phyloP scores from a whole-genome alignment of 2,329 filamentous ascomycete species.

The Onygenales sp. region DNA sequence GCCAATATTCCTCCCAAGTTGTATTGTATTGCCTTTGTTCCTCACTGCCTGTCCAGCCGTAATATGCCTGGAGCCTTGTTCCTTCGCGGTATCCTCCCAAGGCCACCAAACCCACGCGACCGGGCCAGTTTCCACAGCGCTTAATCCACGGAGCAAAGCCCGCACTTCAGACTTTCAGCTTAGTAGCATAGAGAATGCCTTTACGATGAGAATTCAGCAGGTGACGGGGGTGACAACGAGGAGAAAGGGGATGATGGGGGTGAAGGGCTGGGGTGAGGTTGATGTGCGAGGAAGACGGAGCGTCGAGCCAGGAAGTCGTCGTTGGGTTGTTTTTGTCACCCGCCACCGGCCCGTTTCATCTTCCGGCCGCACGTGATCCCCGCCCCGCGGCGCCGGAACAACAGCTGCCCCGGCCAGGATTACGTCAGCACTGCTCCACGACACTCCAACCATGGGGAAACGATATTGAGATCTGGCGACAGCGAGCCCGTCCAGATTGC shows the following conservation, averaged over 20 bases:
- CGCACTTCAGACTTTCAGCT: constrained; percentile 18
- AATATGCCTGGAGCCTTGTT: background rate
- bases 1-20: background rate
- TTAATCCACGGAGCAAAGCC: constrained; percentile 21
- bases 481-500: background rate
- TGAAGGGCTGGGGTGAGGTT: background rate
- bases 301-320: background rate
- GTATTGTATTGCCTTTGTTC: background rate
- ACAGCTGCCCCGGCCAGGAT: background rate
- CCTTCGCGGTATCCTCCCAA: constrained; percentile 7
- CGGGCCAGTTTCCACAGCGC: constrained; percentile 12
- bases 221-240: constrained; percentile 7
- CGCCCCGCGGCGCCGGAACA: background rate
- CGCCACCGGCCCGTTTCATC: constrained; percentile 1
- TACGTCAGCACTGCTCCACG: background rate
- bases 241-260: constrained; percentile 12
- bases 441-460: background rate
- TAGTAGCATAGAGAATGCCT: constrained; percentile 29
- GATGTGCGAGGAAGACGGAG: background rate
- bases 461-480: constrained; percentile 3
- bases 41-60: constrained; percentile 1
- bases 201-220: constrained; percentile 20
- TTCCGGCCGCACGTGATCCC: background rate
- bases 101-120: background rate
- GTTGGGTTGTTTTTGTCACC: constrained; percentile 5